A percentile compares a stretch with the other conserved stretches of the same genome.
Conservation (phyloP, 225 moss, liverwort and hornwort genomes). For the Climacium dendroides region DNA sequence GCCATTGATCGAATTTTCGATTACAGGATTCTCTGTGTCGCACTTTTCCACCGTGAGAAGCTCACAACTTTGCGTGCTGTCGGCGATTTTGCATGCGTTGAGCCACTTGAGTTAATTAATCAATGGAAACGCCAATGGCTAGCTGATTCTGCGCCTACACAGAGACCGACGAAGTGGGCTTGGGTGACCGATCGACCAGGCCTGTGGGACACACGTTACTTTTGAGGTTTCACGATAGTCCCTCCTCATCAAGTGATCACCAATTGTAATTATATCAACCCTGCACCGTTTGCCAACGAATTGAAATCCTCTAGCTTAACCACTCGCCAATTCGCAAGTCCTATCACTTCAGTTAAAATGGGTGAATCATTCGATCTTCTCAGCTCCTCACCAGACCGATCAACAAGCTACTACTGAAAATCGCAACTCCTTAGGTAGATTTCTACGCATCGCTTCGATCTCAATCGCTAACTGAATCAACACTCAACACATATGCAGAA, state of each 20-base stretch:
- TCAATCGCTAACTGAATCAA: not conserved
- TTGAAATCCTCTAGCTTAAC: not conserved
- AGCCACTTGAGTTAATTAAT: not conserved
- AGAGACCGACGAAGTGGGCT: not conserved
- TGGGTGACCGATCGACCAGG: not conserved
- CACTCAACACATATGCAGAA: not conserved
- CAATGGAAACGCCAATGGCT: not conserved
- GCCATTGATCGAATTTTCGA: not conserved
- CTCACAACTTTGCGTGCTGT: not conserved
- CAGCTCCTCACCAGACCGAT: not conserved
- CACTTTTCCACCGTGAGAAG: not conserved
- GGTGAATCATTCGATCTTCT: not conserved
- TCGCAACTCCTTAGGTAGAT: not conserved
- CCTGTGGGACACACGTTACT: not conserved
- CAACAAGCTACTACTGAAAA: too few species aligned
- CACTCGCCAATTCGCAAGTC: not conserved
- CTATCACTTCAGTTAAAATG: too few species aligned
- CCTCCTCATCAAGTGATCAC: not conserved
- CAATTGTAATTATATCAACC: not conserved
- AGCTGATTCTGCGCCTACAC: not conserved
- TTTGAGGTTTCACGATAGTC: not conserved
- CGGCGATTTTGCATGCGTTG: not conserved
- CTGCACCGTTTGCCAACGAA: not conserved
- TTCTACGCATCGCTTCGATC: not conserved
- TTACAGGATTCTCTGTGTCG: not conserved